A percentile compares a stretch with the other conserved stretches of the same genome.
These are phyloP conservation scores for Podospora appendiculata DNA, from an alignment of 495 filamentous ascomycete genomes.

Conservation along the genomic window DNA sequence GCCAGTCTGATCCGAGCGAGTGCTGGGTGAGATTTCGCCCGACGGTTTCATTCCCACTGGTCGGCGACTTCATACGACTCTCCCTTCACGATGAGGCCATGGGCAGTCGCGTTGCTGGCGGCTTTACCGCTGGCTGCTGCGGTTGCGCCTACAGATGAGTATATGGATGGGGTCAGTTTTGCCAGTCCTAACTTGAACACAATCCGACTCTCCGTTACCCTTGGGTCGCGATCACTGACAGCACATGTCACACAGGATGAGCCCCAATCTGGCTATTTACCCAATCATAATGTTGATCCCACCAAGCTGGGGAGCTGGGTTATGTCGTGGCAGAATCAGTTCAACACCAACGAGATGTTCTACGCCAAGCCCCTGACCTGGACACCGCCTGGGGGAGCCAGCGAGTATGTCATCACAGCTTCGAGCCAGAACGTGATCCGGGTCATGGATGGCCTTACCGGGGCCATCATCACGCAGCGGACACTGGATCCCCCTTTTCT, in stretches of 20 bases:
- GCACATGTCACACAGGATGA: slow-evolving; percentile 14
- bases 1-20: no score
- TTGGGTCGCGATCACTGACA: no score
- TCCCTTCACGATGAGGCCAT: no score
- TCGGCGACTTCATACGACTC: no score
- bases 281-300: slow-evolving; percentile 39
- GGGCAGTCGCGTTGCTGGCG: no score
- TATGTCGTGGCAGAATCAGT: slow-evolving; percentile 15
- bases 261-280: slow-evolving; percentile 33
- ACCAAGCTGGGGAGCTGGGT: slow-evolving; percentile 25
- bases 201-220: no score
- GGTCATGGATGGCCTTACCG: slow-evolving; percentile 1
- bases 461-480: slow-evolving; percentile 7
- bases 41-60: no score
- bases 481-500: slow-evolving; percentile 17
- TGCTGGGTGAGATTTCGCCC: no score
- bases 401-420: slow-evolving; percentile 30
- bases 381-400: slow-evolving; percentile 22
- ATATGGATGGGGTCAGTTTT: no score
- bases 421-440: slow-evolving; percentile 25
- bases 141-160: no score
- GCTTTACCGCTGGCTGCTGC: no score
- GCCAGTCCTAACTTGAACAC: no score
- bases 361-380: slow-evolving; percentile 37
- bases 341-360: slow-evolving; percentile 25